Percentiles rank a stretch among this genome's conserved stretches.
Evolutionary conservation across 306 rosid species (phyloP).

Genomic region (Inga laurina): DNA sequence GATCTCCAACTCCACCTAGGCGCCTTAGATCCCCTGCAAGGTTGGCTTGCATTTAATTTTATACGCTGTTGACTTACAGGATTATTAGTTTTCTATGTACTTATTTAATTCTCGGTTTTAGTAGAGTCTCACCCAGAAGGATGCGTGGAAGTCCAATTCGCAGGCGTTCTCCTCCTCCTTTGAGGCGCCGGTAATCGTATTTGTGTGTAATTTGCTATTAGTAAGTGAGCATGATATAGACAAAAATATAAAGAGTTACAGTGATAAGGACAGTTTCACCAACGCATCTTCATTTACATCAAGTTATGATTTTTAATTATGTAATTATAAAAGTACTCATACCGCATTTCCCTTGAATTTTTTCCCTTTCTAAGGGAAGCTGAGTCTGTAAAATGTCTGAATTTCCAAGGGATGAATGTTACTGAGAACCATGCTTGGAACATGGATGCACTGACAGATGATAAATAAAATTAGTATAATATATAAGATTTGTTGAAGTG

Average conservation of each 20-base stretch:
- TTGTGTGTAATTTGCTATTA: background rate
- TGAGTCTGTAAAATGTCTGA: background rate
- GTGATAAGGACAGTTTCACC: background rate
- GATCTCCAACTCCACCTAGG: constrained; percentile 81
- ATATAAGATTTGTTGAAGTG: background rate
- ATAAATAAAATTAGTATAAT: background rate
- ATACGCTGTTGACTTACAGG: background rate
- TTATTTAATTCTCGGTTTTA: constrained; percentile 22
- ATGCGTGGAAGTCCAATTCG: constrained; percentile 88
- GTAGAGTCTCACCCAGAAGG: constrained; percentile 76
- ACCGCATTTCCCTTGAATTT: background rate
- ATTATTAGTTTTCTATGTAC: background rate
- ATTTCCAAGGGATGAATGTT: background rate
- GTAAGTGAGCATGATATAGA: background rate
- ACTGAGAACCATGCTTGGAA: background rate
- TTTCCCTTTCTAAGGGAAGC: background rate
- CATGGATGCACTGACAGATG: background rate
- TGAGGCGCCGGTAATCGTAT: constrained; percentile 78
- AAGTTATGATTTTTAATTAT: background rate
- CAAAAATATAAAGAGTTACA: background rate
- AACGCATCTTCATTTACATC: background rate
- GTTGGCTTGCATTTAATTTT: constrained; percentile 41
- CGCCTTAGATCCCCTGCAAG: constrained; percentile 84
- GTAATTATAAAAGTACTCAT: background rate
- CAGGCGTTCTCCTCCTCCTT: constrained; percentile 89